Base-by-base conservation (phyloP, 331 rosid species). In the Dryas integrifolia region DNA sequence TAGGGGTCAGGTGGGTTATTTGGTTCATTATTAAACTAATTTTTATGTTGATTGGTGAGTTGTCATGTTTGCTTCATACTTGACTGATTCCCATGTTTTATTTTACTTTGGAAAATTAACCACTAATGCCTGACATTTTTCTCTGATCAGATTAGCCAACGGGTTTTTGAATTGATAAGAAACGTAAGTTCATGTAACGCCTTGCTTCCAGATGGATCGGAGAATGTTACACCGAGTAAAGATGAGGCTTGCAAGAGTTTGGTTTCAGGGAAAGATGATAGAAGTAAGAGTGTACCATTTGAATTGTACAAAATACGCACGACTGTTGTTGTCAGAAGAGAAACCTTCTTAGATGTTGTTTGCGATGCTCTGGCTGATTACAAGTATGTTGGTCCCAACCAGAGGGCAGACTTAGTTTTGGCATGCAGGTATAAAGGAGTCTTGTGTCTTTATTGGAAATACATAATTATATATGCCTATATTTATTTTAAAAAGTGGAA, bases 311-410 rank as follows among this genome's bases (percentile, higher is more conserved):
- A 95, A 83, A 85, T 76, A 48, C 93, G 93, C 55, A 92, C 96
- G 8, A 86, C 97, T 66, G 86, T 85, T 50, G 70, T 88, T 47
- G 83, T 95, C 41, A 67, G 73, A 10, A 86, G 96, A 85, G 87
- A 83, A 69, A 76, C 65, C 52, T 95, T 92, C 80, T 76, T 95
- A 69, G 85, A 89, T 66, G 82, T 89, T 80, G 96, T 87, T 49
- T 95, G 99, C 81, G 88, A 84, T 67, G 90, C 93, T 70, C 61
- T 88, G 83, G 85, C 96, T 24, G 92, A 92, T 80, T 95, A 95
- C 72, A 95, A 95, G 82, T 95, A 92, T 76, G 86, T 95, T 58
- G 91, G 99, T 83, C 93, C 96, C 74, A 89, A 92, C 83, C 96
- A 95, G 82, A 87, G 96, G 82, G 86, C 86, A 39, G 99, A 95